Conservation (phyloP, 2,329 filamentous ascomycete species). For the Exophiala viscosa region DNA sequence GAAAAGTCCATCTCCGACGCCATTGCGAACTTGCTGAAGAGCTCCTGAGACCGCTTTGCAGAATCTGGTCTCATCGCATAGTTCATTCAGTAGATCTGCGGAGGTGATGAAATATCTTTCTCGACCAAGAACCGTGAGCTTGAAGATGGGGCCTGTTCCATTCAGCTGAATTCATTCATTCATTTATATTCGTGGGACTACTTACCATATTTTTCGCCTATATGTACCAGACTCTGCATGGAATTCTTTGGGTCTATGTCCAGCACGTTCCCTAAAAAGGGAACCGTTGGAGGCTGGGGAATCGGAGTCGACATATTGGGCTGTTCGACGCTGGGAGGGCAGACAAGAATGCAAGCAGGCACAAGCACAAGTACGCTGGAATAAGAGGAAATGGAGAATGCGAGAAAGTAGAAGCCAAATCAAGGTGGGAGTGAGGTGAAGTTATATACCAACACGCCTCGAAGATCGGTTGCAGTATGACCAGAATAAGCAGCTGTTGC, state of each 20-base stretch:
- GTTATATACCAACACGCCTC: too few species aligned
- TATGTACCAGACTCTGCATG: slow-evolving; percentile 48
- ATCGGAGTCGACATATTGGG: slow-evolving; percentile 45
- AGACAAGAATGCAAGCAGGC: neutral
- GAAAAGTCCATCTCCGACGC: slow-evolving; percentile 63
- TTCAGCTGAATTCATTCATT: neutral
- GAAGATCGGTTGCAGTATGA: too few species aligned
- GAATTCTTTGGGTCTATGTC: slow-evolving; percentile 50
- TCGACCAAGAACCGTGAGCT: slow-evolving; percentile 50
- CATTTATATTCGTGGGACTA: neutral
- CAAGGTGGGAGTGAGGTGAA: too few species aligned
- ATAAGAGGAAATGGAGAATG: too few species aligned
- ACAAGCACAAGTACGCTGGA: too few species aligned
- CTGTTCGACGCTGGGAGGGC: neutral
- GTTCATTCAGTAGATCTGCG: slow-evolving; percentile 58
- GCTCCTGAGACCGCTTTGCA: slow-evolving; percentile 53
- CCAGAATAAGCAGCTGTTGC: too few species aligned
- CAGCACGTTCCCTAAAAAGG: slow-evolving; percentile 52
- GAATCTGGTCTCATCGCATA: slow-evolving; percentile 65
- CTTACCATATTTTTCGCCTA: slow-evolving; percentile 48
- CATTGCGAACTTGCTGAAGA: slow-evolving; percentile 57
- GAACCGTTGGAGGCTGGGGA: slow-evolving; percentile 49
- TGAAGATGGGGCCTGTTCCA: slow-evolving; percentile 56
- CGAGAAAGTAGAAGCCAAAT: too few species aligned
- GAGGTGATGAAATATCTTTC: slow-evolving; percentile 51